Base-by-base conservation (phyloP, 2,329 filamentous ascomycete genomes). In the Aschersonia sp. region DNA sequence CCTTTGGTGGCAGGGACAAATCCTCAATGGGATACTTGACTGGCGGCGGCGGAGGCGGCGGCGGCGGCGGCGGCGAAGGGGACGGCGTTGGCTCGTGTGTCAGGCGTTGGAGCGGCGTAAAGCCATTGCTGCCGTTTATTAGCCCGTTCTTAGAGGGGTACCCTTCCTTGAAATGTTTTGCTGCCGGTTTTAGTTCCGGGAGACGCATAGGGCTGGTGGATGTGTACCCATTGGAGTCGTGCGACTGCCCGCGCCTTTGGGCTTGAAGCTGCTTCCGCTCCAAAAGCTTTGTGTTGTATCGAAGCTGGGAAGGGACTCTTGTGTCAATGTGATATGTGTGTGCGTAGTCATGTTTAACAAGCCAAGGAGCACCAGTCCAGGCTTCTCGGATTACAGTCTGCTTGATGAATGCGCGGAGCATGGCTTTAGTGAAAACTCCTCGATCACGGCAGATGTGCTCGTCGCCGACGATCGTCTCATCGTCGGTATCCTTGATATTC, bases 1-100 rank as follows among this genome's bases (percentile, higher is more conserved):
- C 75, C 49, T 78, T 77, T 2, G 83, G 82, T 29, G 81, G 75
- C 30, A 97, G 72, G 55, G 94, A 85, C 45, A 97, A 68, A 65
- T 98, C 92, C 58, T 98, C 92, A 52, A 95, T 94, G 0, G 92
- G 92, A 61, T 96, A 97, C 61, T 94, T 96, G 52, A 92, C 83
- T 1, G 81, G 78, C 1, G 85, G 85, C 2, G 85, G 22, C 22
- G 22, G 22, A 2, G 22, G 22, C 22, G 22, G 22, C 22, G 22
- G 22, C 22, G 22, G 22, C 22, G 22, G 22, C 22, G 22, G 22
- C 22, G 22, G 22, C 22, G 22, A 22, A 0, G 82, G 76, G 22
- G 69, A 69, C 39, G 56, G 68, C 51, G 60, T 71, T 42, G 68
- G 68, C 40, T 63, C 61, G 29, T 56, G 56, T 10, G 32, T 30